These are phyloP conservation scores for Phytophthora citrophthora DNA, from an alignment of 352 stramenopile species.

Conservation along the genomic window DNA sequence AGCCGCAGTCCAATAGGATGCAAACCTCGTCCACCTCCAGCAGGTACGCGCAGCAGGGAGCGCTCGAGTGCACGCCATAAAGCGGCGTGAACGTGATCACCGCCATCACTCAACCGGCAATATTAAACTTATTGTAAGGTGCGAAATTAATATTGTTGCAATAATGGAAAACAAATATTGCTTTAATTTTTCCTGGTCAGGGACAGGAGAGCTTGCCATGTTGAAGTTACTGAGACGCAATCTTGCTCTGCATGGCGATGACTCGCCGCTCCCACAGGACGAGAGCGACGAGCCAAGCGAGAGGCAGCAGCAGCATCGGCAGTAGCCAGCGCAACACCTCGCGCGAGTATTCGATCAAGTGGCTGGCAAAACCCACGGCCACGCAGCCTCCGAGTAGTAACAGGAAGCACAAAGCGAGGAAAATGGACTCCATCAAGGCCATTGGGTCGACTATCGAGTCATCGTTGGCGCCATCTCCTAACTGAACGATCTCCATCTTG, in stretches of 20 bases:
- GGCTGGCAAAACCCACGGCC: slow-evolving; percentile 42
- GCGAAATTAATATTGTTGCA: neutral
- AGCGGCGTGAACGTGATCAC: slow-evolving; percentile 93
- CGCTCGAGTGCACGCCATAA: slow-evolving; percentile 85
- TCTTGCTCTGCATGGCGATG: slow-evolving; percentile 33
- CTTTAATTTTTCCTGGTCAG: neutral
- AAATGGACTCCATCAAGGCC: slow-evolving; percentile 40
- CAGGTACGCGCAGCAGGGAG: slow-evolving; percentile 87
- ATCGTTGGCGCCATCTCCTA: slow-evolving; percentile 17
- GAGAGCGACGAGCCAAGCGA: slow-evolving; percentile 52
- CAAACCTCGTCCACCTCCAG: slow-evolving; percentile 92
- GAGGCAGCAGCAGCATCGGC: slow-evolving; percentile 55
- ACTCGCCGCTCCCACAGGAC: slow-evolving; percentile 52
- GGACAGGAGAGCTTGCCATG: slow-evolving; percentile 1
- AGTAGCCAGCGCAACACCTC: slow-evolving; percentile 48
- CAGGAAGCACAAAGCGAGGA: slow-evolving; percentile 34
- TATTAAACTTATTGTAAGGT: neutral
- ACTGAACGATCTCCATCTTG: slow-evolving; percentile 60
- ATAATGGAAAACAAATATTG: neutral
- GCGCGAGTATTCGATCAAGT: slow-evolving; percentile 40
- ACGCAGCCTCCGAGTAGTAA: slow-evolving; percentile 44
- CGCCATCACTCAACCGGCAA: slow-evolving; percentile 71
- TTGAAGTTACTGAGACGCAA: slow-evolving; percentile 21
- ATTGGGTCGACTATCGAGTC: slow-evolving; percentile 13
- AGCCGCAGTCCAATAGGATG: slow-evolving; percentile 92